These are phyloP conservation scores for Gynostemma pentaphyllum DNA, from an alignment of 306 rosid genomes.

Conservation along the genomic window DNA sequence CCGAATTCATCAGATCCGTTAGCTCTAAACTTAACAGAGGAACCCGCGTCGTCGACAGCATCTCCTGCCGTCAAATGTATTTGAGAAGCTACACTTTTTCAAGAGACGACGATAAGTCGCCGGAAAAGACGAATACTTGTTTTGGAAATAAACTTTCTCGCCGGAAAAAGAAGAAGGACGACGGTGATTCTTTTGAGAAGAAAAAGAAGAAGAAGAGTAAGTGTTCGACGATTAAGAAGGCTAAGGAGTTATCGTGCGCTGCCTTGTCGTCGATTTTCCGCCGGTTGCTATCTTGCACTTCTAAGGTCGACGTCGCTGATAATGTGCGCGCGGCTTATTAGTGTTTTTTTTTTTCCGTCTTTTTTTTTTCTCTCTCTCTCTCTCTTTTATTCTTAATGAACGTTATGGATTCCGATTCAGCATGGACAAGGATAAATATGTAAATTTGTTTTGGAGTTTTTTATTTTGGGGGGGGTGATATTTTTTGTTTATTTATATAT, in stretches of 20 bases:
- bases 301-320: conserved; percentile 21
- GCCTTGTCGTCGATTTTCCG: conserved; percentile 24
- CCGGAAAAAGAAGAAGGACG: background rate
- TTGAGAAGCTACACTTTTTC: conserved; percentile 53
- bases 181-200: background rate
- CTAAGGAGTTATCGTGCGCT: conserved; percentile 17
- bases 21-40: background rate
- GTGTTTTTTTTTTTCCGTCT: background rate
- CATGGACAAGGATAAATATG: background rate
- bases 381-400: background rate
- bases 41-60: conserved; percentile 19
- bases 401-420: background rate
- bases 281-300: conserved; percentile 20
- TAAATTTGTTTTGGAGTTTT: background rate
- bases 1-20: conserved; percentile 28
- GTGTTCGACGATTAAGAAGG: conserved; percentile 14
- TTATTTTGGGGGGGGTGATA: background rate
- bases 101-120: conserved; percentile 18
- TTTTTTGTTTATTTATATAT: background rate
- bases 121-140: conserved; percentile 24
- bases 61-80: conserved; percentile 36
- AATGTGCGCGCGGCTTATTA: background rate
- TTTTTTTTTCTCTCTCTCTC: background rate
- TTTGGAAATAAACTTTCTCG: conserved; percentile 11
- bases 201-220: conserved; percentile 12